Base-by-base conservation (phyloP, 1,284 basidiomycete genomes). In the Leccinum fallax region DNA sequence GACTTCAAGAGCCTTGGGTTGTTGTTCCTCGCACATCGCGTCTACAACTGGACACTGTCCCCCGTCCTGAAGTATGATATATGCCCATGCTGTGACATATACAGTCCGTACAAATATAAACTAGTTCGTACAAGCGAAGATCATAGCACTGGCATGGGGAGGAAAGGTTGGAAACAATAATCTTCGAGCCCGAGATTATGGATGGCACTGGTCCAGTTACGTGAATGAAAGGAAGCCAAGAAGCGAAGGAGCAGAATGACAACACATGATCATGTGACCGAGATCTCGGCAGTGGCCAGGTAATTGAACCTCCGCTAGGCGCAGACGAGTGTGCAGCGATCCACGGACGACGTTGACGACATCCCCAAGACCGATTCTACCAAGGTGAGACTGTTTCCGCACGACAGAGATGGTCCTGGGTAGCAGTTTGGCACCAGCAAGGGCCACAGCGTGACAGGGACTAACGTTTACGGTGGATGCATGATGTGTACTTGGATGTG, bases 1-100 rank as follows among this genome's bases (percentile, higher is more conserved):
- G 92, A 6, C 85, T 32, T 32, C 30, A 30, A 28, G 30, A 32
- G 30, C 30, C 30, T 32, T 0, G 11, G 30, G 30, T 4, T 32
- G 30, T 32, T 32, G 1, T 32, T 32, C 30, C 30, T 32, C 30
- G 30, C 30, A 0, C 30, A 32, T 32, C 30, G 30, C 30, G 30
- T 30, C 30, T 30, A 30, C 30, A 30, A 30, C 30, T 30, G 30
- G 30, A 30, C 30, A 1, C 30, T 10, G 30, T 30, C 28, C 28
- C 28, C 28, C 28, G 28, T 28, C 28, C 28, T 28, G 28, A 8
- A 8, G 28, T 28, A 28, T 28, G 28, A 28, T 8, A 28, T 28
- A 8, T 28, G 28, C 28, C 28, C 28, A 0, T 28, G 28, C 28
- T 28, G 28, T 28, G 28, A 28, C 28, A 28, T 28, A 28, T 28